Conservation (phyloP, 2,329 filamentous ascomycete genomes). For the Pseudogymnoascus sp. region DNA sequence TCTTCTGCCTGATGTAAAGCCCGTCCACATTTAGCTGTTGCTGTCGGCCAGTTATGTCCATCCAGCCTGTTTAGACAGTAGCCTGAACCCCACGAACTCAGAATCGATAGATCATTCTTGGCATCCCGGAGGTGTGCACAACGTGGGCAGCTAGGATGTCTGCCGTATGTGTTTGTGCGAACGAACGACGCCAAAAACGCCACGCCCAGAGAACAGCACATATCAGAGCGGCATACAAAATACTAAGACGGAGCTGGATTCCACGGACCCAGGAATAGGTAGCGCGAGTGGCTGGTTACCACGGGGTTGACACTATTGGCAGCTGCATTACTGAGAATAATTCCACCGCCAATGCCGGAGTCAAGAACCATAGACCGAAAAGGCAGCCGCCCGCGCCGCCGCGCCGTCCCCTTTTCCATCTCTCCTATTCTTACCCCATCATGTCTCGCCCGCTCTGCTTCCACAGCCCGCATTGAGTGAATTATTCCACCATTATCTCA, state of each 20-base stretch:
- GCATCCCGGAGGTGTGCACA: not conserved
- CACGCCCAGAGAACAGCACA: not conserved
- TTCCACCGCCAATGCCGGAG: not conserved
- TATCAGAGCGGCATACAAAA: not conserved
- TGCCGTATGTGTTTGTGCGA: not conserved
- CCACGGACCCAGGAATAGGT: not conserved
- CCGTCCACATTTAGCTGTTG: not conserved
- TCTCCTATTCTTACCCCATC: not conserved
- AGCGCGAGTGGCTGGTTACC: too few relatives aligned
- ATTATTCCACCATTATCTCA: not conserved
- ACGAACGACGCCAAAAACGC: not conserved
- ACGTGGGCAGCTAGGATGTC: not conserved
- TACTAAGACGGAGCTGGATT: not conserved
- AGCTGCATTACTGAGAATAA: not conserved
- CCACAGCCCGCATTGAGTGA: not conserved
- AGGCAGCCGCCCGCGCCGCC: not conserved
- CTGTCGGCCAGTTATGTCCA: not conserved
- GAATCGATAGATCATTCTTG: not conserved
- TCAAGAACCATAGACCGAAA: not conserved
- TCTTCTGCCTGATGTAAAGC: not conserved
- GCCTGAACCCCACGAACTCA: not conserved
- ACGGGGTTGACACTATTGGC: not conserved
- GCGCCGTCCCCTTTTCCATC: not conserved
- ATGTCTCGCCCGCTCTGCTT: not conserved
- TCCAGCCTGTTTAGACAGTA: not conserved